Evolutionary conservation across 2,329 filamentous ascomycete genomes (phyloP).

Genomic region (Sclerotinia sclerotiorum): DNA sequence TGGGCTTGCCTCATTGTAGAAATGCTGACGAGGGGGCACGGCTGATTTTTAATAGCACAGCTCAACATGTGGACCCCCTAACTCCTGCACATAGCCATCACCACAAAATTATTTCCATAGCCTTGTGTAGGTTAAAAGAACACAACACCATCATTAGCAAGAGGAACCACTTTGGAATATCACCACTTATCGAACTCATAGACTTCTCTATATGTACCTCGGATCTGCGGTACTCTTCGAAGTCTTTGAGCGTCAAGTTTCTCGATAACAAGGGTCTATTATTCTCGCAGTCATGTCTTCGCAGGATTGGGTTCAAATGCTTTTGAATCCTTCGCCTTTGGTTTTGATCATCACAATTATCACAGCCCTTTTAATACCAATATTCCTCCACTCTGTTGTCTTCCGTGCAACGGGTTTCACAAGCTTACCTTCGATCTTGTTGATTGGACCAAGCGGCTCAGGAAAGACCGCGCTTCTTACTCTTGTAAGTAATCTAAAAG

Average conservation of each 20-base stretch:
- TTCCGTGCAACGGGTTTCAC: conserved; percentile 68
- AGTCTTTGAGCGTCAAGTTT: background rate
- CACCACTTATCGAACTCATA: background rate
- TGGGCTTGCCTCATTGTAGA: background rate
- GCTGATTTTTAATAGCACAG: conserved; percentile 6
- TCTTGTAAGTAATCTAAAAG: conserved; percentile 51
- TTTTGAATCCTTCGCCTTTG: conserved; percentile 59
- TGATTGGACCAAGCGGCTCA: conserved; percentile 75
- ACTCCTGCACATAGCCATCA: background rate
- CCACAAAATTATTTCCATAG: conserved; percentile 12
- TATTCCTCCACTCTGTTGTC: conserved; percentile 71
- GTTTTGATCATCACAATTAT: conserved; percentile 68
- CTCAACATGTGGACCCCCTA: conserved; percentile 14
- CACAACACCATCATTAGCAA: conserved; percentile 3
- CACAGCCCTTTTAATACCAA: conserved; percentile 69
- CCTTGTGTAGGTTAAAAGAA: conserved; percentile 7
- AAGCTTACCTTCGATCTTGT: conserved; percentile 71
- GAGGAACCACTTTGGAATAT: background rate
- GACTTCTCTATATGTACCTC: background rate
- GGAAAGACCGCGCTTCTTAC: conserved; percentile 91
- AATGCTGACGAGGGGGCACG: conserved; percentile 13
- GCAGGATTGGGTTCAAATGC: conserved; percentile 47
- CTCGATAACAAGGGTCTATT: background rate
- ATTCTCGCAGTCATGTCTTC: conserved; percentile 25
- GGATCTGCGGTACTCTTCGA: background rate